phyloP scores from a whole-genome alignment of 164 flowering plant species.

The Umbilicus rupestris region DNA sequence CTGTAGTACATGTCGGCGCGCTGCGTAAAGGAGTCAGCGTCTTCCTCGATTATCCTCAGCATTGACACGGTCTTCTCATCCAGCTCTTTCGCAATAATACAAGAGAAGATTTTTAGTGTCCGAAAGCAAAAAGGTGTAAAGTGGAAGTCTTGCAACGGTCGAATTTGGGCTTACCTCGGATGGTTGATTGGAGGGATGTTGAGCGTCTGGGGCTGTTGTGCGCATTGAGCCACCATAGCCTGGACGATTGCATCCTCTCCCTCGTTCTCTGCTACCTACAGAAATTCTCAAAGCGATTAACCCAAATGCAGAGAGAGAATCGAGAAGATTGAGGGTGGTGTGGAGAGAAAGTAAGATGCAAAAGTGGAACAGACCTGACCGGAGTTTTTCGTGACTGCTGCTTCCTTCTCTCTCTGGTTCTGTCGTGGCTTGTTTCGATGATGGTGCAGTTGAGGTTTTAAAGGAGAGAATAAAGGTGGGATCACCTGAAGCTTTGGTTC shows the following conservation, averaged over 20 bases:
- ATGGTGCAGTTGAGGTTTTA: slow-evolving; percentile 1
- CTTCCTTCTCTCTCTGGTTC: neutral
- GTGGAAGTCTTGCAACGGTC: neutral
- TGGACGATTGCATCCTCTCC: slow-evolving; percentile 26
- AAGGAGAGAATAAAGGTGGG: neutral
- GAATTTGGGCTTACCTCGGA: slow-evolving; percentile 34
- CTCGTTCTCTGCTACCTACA: slow-evolving; percentile 22
- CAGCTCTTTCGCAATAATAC: slow-evolving; percentile 38
- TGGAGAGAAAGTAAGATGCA: neutral
- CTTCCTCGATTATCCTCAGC: slow-evolving; percentile 75
- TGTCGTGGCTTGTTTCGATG: neutral
- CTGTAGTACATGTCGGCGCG: slow-evolving; percentile 94
- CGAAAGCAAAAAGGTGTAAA: neutral
- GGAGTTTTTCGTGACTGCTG: neutral
- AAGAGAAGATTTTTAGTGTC: no score
- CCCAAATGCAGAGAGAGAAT: neutral
- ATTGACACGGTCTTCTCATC: slow-evolving; percentile 66
- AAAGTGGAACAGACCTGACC: neutral
- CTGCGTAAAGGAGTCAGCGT: slow-evolving; percentile 76
- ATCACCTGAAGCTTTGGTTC: no score
- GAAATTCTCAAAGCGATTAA: no score
- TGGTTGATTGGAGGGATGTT: slow-evolving; percentile 70
- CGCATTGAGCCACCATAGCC: slow-evolving; percentile 76
- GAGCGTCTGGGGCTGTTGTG: slow-evolving; percentile 45
- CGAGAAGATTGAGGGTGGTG: neutral